Conservation (phyloP, 306 rosid genomes). For the Carpinus fangiana region DNA sequence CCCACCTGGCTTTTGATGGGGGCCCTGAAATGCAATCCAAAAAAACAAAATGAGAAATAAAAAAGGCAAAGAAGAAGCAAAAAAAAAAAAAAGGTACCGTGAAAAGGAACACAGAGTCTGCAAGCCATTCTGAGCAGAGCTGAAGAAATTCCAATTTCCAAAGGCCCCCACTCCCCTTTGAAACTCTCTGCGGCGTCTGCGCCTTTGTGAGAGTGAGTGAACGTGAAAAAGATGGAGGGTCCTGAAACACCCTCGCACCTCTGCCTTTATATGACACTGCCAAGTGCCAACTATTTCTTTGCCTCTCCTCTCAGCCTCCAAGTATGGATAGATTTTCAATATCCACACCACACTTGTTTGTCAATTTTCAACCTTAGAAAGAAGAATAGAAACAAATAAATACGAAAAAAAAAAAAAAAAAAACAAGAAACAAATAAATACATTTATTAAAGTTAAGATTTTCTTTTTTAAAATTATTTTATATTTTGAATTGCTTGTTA, state of each 20-base stretch:
- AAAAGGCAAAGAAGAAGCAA: not conserved
- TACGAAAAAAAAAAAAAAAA: too few relatives aligned
- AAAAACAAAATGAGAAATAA: not conserved
- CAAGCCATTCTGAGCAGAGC: slow-evolving; percentile 60
- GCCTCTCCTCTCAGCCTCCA: slow-evolving; percentile 10
- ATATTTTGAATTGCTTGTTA: too few relatives aligned
- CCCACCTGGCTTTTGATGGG: slow-evolving; percentile 49
- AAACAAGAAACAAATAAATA: too few relatives aligned
- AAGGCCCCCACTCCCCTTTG: slow-evolving; percentile 14
- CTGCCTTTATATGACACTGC: slow-evolving; percentile 2
- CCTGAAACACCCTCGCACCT: not conserved
- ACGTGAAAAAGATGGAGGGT: slow-evolving; percentile 19
- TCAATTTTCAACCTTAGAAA: not conserved
- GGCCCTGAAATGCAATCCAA: slow-evolving; percentile 47
- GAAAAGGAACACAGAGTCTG: slow-evolving; percentile 59
- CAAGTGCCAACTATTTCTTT: not conserved
- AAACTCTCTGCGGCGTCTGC: too few relatives aligned
- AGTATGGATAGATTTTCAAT: slow-evolving; percentile 28
- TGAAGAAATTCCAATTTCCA: slow-evolving; percentile 29
- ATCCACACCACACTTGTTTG: slow-evolving; percentile 7
- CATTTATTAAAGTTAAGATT: too few relatives aligned
- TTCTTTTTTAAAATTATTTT: too few relatives aligned
- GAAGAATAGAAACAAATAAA: too few relatives aligned
- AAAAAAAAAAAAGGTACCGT: slow-evolving; percentile 32
- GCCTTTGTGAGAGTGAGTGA: slow-evolving; percentile 4